phyloP scores from a whole-genome alignment of 2,329 filamentous ascomycete species.

The Penicillium sp. region DNA sequence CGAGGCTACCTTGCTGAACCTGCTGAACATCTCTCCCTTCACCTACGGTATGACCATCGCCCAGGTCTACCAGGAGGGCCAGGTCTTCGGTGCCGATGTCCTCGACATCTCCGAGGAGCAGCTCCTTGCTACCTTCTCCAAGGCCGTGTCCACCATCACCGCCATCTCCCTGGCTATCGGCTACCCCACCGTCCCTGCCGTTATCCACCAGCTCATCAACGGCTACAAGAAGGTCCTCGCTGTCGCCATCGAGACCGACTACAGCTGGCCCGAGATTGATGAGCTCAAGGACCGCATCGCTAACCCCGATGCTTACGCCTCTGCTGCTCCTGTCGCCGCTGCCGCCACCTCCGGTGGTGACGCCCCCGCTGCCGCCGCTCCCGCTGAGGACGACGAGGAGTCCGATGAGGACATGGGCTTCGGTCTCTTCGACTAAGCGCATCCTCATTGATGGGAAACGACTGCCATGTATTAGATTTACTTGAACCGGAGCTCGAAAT shows the following conservation, averaged over 20 bases:
- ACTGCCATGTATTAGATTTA: slow-evolving; percentile 42
- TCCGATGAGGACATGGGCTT: slow-evolving; percentile 67
- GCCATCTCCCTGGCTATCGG: slow-evolving; percentile 86
- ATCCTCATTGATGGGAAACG: slow-evolving; percentile 28
- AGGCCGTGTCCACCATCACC: slow-evolving; percentile 83
- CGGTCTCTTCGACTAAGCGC: slow-evolving; percentile 72
- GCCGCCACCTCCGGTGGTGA: slow-evolving; percentile 55
- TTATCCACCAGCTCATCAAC: slow-evolving; percentile 97
- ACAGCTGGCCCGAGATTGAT: slow-evolving; percentile 92
- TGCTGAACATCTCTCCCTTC: slow-evolving; percentile 99
- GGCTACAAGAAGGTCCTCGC: slow-evolving; percentile 92
- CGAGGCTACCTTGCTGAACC: slow-evolving; percentile 97
- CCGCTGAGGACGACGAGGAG: slow-evolving; percentile 67
- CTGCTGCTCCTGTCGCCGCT: slow-evolving; percentile 71
- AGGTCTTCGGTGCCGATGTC: slow-evolving; percentile 82
- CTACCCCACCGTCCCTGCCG: slow-evolving; percentile 94
- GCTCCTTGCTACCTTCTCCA: slow-evolving; percentile 79
- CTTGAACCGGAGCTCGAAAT: slow-evolving; percentile 30
- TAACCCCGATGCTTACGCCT: slow-evolving; percentile 95
- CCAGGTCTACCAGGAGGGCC: slow-evolving; percentile 97
- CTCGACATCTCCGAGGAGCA: slow-evolving; percentile 95
- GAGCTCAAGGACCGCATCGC: slow-evolving; percentile 99
- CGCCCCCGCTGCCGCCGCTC: slow-evolving; percentile 55
- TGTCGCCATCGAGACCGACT: slow-evolving; percentile 85
- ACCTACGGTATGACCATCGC: slow-evolving; percentile 96